These are phyloP conservation scores for Linanthus parryae DNA, from an alignment of 148 eudicot genomes.

Conservation along the genomic window DNA sequence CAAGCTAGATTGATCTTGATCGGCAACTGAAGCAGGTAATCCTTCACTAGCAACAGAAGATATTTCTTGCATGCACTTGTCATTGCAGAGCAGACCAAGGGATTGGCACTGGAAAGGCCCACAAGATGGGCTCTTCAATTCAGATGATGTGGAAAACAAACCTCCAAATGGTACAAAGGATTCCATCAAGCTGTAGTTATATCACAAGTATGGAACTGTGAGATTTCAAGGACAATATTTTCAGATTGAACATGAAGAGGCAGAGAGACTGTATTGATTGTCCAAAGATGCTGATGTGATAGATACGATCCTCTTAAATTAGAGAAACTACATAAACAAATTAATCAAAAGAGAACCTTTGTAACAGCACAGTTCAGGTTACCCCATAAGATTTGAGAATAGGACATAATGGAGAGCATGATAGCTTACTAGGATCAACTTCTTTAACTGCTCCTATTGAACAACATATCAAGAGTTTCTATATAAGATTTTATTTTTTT, in stretches of 20 bases:
- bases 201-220: slow-evolving; percentile 16
- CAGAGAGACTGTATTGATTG: background rate
- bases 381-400: no score
- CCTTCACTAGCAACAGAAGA: slow-evolving; percentile 32
- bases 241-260: background rate
- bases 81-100: slow-evolving; percentile 34
- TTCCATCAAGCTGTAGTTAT: slow-evolving; percentile 67
- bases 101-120: slow-evolving; percentile 26
- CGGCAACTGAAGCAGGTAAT: slow-evolving; percentile 28
- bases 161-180: slow-evolving; percentile 96
- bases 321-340: no score
- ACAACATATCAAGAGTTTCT: no score
- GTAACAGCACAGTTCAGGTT: no score
- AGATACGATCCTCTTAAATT: no score
- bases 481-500: no score
- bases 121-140: slow-evolving; percentile 31
- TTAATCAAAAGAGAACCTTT: no score
- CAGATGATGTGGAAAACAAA: slow-evolving; percentile 64
- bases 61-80: slow-evolving; percentile 44
- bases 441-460: no score
- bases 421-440: no score
- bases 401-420: no score
- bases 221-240: slow-evolving; percentile 9
- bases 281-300: no score
- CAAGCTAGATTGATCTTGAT: slow-evolving; percentile 32